A percentile compares a stretch with the other conserved stretches of the same genome.
These are phyloP conservation scores for Aspergillus sp. DNA, from an alignment of 2,329 filamentous ascomycete genomes.

Conservation along the genomic window DNA sequence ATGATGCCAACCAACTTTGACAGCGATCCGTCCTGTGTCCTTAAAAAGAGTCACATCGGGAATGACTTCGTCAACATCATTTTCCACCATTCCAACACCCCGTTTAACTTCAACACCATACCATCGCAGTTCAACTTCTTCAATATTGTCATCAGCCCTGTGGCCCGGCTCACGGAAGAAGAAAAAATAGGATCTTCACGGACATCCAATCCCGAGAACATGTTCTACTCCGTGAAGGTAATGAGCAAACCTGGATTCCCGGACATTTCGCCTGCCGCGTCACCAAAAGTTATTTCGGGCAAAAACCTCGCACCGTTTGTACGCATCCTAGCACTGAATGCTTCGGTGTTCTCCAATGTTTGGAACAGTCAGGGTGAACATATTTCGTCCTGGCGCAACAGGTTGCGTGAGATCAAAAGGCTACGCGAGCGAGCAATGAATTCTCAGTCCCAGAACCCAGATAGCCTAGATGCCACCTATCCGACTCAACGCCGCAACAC, in stretches of 20 bases:
- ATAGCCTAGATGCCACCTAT: constrained; percentile 33
- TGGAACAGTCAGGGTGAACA: constrained; percentile 77
- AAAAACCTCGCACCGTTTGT: constrained; percentile 82
- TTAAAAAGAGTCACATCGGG: constrained; percentile 93
- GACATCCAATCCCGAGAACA: constrained; percentile 33
- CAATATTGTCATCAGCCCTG: constrained; percentile 92
- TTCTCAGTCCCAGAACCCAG: constrained; percentile 29
- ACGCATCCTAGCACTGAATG: constrained; percentile 84
- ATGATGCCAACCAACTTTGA: constrained; percentile 92
- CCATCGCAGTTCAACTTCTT: constrained; percentile 95
- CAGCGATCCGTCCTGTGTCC: constrained; percentile 70
- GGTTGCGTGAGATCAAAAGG: constrained; percentile 79
- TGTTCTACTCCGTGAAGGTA: constrained; percentile 86
- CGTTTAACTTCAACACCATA: constrained; percentile 88
- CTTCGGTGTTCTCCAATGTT: constrained; percentile 89
- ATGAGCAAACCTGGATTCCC: constrained; percentile 88
- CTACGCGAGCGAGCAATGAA: constrained; percentile 62
- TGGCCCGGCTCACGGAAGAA: constrained; percentile 44
- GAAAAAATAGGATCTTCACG: constrained; percentile 37
- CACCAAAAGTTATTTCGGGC: constrained; percentile 84
- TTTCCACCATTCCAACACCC: constrained; percentile 92
- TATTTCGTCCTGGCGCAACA: constrained; percentile 83
- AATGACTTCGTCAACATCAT: constrained; percentile 99
- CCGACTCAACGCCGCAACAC: constrained; percentile 37
- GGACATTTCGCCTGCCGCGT: constrained; percentile 83